These are phyloP conservation scores for Phytophthora sp. DNA, from an alignment of 352 stramenopile genomes.

Conservation along the genomic window DNA sequence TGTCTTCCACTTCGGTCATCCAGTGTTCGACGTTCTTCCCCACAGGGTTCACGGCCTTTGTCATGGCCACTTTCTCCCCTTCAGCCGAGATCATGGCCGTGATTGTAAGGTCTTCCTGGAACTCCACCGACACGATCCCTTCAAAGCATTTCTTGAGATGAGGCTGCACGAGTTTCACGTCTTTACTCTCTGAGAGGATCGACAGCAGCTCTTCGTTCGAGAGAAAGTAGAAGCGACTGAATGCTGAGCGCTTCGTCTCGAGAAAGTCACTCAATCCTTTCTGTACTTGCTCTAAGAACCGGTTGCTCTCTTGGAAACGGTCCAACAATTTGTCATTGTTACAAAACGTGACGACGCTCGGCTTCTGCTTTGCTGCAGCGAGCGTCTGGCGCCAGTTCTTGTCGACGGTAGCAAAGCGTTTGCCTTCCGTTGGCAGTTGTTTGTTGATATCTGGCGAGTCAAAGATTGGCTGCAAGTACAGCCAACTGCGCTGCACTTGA, in stretches of 20 bases:
- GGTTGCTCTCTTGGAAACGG: slow-evolving; percentile 93
- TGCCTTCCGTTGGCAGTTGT: slow-evolving; percentile 93
- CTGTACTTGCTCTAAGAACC: slow-evolving; percentile 95
- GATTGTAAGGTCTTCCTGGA: slow-evolving; percentile 92
- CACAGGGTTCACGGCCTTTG: slow-evolving; percentile 87
- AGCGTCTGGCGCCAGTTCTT: slow-evolving; percentile 96
- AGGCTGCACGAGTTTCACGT: slow-evolving; percentile 94
- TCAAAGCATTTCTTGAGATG: slow-evolving; percentile 97
- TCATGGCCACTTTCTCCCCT: slow-evolving; percentile 90
- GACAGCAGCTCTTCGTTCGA: slow-evolving; percentile 96
- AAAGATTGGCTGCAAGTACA: slow-evolving; percentile 97
- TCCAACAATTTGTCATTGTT: slow-evolving; percentile 94
- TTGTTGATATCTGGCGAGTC: slow-evolving; percentile 97
- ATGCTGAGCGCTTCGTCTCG: slow-evolving; percentile 94
- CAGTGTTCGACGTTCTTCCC: slow-evolving; percentile 96
- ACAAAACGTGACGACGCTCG: slow-evolving; percentile 91
- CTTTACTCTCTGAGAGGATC: slow-evolving; percentile 96
- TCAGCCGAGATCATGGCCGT: slow-evolving; percentile 92
- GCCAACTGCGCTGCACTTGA: slow-evolving; percentile 93
- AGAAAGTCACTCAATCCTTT: slow-evolving; percentile 96
- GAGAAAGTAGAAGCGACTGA: slow-evolving; percentile 95
- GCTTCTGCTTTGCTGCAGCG: slow-evolving; percentile 81
- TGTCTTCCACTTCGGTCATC: slow-evolving; percentile 95
- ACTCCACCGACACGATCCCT: slow-evolving; percentile 93
- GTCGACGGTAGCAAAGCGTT: slow-evolving; percentile 94